These are phyloP conservation scores for Hericium rajendrae DNA, from an alignment of 768 basidiomycete genomes.

Conservation along the genomic window DNA sequence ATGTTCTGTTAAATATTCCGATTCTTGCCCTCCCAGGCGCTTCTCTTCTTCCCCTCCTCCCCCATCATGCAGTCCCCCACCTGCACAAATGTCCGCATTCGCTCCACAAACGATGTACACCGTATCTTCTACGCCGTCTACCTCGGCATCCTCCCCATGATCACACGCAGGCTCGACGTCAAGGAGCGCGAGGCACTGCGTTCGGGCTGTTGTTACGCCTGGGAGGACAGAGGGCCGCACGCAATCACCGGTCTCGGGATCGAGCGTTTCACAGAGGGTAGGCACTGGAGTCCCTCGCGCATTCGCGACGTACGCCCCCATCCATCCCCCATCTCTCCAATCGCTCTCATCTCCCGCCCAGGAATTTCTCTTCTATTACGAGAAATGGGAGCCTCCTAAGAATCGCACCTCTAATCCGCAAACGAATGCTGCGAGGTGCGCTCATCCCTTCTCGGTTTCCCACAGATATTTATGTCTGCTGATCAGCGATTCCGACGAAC, in stretches of 20 bases:
- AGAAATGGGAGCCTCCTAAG: conserved; percentile 34
- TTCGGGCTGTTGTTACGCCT: conserved; percentile 77
- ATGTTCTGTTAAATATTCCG: conserved; percentile 9
- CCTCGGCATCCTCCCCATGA: conserved; percentile 56
- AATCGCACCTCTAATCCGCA: conserved; percentile 17
- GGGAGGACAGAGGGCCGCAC: conserved; percentile 82
- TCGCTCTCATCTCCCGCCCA: conserved; percentile 14
- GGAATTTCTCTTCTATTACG: conserved; percentile 50
- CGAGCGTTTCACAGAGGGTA: conserved; percentile 74
- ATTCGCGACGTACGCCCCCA: conserved; percentile 36
- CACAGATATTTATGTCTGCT: conserved; percentile 4
- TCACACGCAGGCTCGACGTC: conserved; percentile 73
- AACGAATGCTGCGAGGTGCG: conserved; percentile 20
- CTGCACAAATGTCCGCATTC: conserved; percentile 64
- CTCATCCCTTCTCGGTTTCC: conserved; percentile 7
- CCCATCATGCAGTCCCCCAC: conserved; percentile 64
- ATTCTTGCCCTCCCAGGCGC: not conserved
- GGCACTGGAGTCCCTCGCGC: conserved; percentile 80
- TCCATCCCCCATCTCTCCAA: not conserved
- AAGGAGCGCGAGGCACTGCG: conserved; percentile 60
- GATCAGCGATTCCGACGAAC: conserved; percentile 23
- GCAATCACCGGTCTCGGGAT: conserved; percentile 74
- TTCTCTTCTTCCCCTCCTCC: conserved; percentile 13
- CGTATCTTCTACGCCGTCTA: conserved; percentile 77
- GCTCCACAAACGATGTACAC: conserved; percentile 71